Evolutionary conservation across 2,329 filamentous ascomycete species (phyloP).

Genomic region (Botrytis tulipae): DNA sequence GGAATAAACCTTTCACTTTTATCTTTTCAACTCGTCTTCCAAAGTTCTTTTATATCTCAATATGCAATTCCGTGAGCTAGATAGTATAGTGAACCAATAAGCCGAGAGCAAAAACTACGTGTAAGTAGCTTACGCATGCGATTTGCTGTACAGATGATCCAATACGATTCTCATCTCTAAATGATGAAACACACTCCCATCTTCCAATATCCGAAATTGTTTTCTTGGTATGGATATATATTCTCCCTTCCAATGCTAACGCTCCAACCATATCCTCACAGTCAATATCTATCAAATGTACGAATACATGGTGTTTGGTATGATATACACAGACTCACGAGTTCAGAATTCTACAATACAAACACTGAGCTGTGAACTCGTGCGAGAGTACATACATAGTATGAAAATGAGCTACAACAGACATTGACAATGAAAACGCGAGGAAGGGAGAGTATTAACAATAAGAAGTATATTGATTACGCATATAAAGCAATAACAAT

Average conservation of each 20-base stretch:
- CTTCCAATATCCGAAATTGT: not conserved
- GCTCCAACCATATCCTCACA: not conserved
- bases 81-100: not conserved
- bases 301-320: not conserved
- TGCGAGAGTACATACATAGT: not conserved
- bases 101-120: not conserved
- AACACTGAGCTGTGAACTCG: not conserved
- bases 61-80: not conserved
- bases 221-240: not conserved
- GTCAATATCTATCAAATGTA: no score
- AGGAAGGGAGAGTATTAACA: no score
- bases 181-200: not conserved
- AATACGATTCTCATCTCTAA: not conserved
- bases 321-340: not conserved
- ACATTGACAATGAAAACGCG: not conserved
- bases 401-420: not conserved
- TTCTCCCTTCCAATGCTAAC: not conserved
- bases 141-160: not conserved
- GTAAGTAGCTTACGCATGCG: not conserved
- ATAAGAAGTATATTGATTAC: not conserved
- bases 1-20: no score
- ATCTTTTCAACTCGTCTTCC: not conserved
- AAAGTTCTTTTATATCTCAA: not conserved
- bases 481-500: not conserved
- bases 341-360: not conserved